These are phyloP conservation scores for Tetrahymena thermophila DNA, from an alignment of 73 alveolate species.

Conservation along the genomic window DNA sequence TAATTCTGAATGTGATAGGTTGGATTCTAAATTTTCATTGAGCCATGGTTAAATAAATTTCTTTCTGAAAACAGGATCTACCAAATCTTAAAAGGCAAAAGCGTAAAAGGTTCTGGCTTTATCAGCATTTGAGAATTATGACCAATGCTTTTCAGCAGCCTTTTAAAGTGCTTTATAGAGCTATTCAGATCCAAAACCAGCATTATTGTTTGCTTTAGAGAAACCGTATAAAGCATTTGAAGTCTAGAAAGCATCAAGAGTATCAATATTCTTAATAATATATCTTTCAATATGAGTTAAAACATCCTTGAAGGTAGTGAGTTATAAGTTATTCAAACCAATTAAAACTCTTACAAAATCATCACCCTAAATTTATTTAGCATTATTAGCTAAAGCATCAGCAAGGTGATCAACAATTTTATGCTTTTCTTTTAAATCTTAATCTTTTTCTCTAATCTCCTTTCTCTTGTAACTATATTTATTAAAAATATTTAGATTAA, in stretches of 20 bases:
- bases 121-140: not conserved
- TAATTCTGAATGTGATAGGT: not conserved
- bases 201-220: not conserved
- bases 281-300: not conserved
- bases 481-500: not conserved
- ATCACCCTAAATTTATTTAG: not conserved
- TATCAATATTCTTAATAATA: not conserved
- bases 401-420: not conserved
- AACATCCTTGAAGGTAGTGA: not conserved
- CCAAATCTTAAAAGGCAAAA: not conserved
- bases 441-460: not conserved
- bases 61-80: not conserved
- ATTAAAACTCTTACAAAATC: not conserved
- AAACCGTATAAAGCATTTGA: not conserved
- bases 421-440: not conserved
- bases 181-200: not conserved
- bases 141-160: not conserved
- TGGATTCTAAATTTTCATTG: not conserved
- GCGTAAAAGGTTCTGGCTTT: not conserved
- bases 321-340: not conserved
- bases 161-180: not conserved
- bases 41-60: not conserved
- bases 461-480: not conserved
- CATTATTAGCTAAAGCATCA: not conserved
- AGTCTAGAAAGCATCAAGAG: not conserved